Evolutionary conservation across 176 grass and related monocot genomes (phyloP).

Genomic region (sorghum (Sorghum bicolor)): Sorghum_bicolor_NCBIv3 NC_012873.2:749001-749500

Average conservation of each 20-base stretch:
- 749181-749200: not conserved
- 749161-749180: not conserved
- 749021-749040: conserved; percentile 26
- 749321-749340: not conserved
- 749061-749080: conserved; percentile 6
- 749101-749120: conserved; percentile 45
- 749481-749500: not conserved
- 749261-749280: not conserved
- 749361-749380: conserved; percentile 26
- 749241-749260: too few species aligned
- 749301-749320: conserved; percentile 3
- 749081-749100: conserved; percentile 24
- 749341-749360: not conserved
- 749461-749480: conserved; percentile 31
- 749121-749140: conserved; percentile 9
- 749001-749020: not conserved
- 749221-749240: not conserved
- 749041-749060: conserved; percentile 44
- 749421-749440: conserved; percentile 10
- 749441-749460: conserved; percentile 52
- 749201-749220: not conserved
- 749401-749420: conserved; percentile 48
- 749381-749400: conserved; percentile 7
- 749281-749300: not conserved
- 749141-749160: not conserved